Conservation (phyloP, 2,329 filamentous ascomycete species). For the Seiridium unicorne region DNA sequence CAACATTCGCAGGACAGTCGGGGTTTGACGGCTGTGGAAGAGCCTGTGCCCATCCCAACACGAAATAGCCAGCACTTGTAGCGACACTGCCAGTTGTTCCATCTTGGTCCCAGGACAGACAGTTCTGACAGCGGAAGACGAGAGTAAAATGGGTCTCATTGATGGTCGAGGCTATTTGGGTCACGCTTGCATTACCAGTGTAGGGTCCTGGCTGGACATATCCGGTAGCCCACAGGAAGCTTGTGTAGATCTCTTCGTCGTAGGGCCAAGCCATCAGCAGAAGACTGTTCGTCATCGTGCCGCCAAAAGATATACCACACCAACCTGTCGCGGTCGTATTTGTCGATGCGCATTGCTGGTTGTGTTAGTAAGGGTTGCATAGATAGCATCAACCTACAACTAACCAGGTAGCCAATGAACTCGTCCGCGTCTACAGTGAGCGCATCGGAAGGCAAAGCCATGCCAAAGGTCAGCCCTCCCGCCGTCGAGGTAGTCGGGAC, state of each 20-base stretch:
- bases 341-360: conserved; percentile 43
- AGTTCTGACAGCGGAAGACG: conserved; percentile 64
- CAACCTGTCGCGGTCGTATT: conserved; percentile 49
- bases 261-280: conserved; percentile 59
- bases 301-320: conserved; percentile 56
- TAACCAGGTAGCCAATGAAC: conserved; percentile 58
- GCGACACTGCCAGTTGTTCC: conserved; percentile 40
- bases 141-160: conserved; percentile 59
- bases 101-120: conserved; percentile 51
- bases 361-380: conserved; percentile 11
- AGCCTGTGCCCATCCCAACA: conserved; percentile 58
- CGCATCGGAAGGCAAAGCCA: conserved; percentile 51
- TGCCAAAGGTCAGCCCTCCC: conserved; percentile 51
- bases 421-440: conserved; percentile 47
- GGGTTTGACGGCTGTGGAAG: conserved; percentile 39
- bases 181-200: conserved; percentile 59
- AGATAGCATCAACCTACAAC: conserved; percentile 13
- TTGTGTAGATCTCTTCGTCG: conserved; percentile 51
- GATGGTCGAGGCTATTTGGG: conserved; percentile 56
- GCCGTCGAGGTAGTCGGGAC: conserved; percentile 33
- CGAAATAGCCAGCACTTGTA: conserved; percentile 41
- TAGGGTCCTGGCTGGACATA: conserved; percentile 60
- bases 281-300: conserved; percentile 56
- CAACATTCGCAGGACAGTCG: conserved; percentile 40
- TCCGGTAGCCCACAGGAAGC: conserved; percentile 56